These are phyloP conservation scores for Scleromitrula shiraiana DNA, from an alignment of 2,329 filamentous ascomycete genomes.

Conservation along the genomic window DNA sequence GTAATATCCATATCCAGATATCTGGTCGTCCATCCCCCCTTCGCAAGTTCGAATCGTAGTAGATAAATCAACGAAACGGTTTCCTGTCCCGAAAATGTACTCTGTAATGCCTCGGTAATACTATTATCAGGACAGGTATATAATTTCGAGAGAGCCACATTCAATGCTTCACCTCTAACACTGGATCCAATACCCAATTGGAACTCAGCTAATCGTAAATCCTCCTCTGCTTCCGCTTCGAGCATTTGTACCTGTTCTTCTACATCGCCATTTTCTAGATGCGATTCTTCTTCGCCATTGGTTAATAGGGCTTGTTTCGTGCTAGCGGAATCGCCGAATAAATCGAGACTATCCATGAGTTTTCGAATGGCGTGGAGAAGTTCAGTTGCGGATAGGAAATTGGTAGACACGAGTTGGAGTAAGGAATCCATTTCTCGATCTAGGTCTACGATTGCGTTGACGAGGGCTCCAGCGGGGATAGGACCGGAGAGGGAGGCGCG, in stretches of 20 bases:
- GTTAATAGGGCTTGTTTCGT: conserved; percentile 23
- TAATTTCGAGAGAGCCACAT: conserved; percentile 61
- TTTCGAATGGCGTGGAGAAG: conserved; percentile 57
- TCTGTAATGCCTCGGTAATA: conserved; percentile 56
- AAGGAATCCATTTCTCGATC: conserved; percentile 62
- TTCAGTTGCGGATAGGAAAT: conserved; percentile 57
- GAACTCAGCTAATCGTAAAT: conserved; percentile 60
- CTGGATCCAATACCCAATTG: conserved; percentile 58
- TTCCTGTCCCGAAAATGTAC: conserved; percentile 57
- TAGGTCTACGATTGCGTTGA: conserved; percentile 53
- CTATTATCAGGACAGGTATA: conserved; percentile 53
- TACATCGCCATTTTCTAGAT: conserved; percentile 14
- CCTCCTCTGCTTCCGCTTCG: conserved; percentile 54
- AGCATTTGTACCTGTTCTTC: conserved; percentile 38
- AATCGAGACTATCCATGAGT: conserved; percentile 61
- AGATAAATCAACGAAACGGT: conserved; percentile 65
- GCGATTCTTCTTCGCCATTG: conserved; percentile 16
- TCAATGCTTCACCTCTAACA: conserved; percentile 55
- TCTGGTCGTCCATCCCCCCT: conserved; percentile 66
- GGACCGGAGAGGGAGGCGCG: conserved; percentile 29
- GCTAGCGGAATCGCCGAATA: conserved; percentile 30
- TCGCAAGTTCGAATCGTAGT: conserved; percentile 63
- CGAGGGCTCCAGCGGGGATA: conserved; percentile 52
- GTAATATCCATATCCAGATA: conserved; percentile 54
- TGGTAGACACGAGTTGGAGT: conserved; percentile 55